Evolutionary conservation across 163 green algal genomes (phyloP), one percentile per base, ranked within the genome.

Genomic region (Volvox carteri): DNA sequence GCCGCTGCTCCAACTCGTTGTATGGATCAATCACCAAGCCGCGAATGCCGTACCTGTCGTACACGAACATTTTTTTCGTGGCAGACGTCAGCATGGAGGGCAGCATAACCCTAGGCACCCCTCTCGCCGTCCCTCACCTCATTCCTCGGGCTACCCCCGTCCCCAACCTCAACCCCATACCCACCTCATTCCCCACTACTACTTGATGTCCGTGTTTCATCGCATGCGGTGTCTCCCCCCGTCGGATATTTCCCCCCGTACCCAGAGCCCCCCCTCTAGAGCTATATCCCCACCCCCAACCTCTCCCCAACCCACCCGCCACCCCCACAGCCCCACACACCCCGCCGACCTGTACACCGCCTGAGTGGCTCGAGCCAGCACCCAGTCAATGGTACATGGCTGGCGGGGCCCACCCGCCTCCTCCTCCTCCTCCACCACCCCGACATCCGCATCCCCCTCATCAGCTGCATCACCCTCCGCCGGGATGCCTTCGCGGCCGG

Each of bases 21-120:
- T 99, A 99, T 0, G 97, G 97, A 92, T 99, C 97, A 70, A 99
- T 99, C 35, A 99, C 94, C 37, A 99, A 92, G 37, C 97, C 97
- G 0, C 94, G 87, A 84, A 99, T 98, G 90, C 96, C 97, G 90
- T 97, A 97, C 65, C 81, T 90, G 67, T 28, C 35, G 46, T 44
- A 65, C 72, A 79, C n/a, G n/a, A n/a, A n/a, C n/a, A n/a, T n/a
- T n/a, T n/a, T n/a, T n/a, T n/a, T n/a, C n/a, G n/a, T n/a, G n/a
- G n/a, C n/a, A n/a, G n/a, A n/a, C n/a, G 54, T 23, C 19, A 65
- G 5, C 54, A 11, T 23, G 54, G 28, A 65, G 54, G 54, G 54
- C 19, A 65, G 7, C 50, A 65, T 30, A 65, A 4, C 2, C 60
- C 60, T 7, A 72, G 33, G n/a, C 67, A 44, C 19, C 62, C 35